A percentile compares a stretch with the other conserved stretches of the same genome.
Evolutionary conservation across 2,329 filamentous ascomycete genomes (phyloP).

Genomic region (Trichoderma lentiforme): DNA sequence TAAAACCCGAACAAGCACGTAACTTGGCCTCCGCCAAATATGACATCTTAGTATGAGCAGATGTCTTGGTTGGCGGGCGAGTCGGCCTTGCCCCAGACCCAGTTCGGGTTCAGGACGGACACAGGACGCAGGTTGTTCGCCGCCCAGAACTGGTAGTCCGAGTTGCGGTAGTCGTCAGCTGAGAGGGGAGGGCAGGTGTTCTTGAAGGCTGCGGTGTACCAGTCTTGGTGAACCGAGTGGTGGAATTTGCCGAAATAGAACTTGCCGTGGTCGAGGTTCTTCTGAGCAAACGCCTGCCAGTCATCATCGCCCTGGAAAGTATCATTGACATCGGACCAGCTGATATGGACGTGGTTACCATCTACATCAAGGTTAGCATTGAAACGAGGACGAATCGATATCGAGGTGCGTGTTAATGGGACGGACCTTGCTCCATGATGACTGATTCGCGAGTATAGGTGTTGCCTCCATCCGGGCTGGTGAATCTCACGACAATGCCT

Average conservation of each 20-base stretch:
- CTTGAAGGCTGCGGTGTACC: conserved; percentile 22
- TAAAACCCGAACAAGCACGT: fast-evolving
- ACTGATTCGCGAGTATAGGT: conserved; percentile 18
- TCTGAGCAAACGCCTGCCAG: conserved; percentile 20
- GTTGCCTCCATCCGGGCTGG: conserved; percentile 19
- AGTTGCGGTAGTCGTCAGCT: conserved; percentile 20
- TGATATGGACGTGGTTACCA: conserved; percentile 19
- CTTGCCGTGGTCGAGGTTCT: conserved; percentile 22
- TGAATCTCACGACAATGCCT: conserved; percentile 24
- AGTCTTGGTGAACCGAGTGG: conserved; percentile 21
- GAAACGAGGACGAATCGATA: neutral
- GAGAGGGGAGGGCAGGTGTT: conserved; percentile 21
- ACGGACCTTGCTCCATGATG: conserved; percentile 21
- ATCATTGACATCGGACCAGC: conserved; percentile 24
- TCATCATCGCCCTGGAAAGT: conserved; percentile 21
- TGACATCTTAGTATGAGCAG: conserved; percentile 12
- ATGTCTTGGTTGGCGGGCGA: conserved; percentile 21
- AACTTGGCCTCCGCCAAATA: neutral
- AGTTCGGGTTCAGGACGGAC: conserved; percentile 20
- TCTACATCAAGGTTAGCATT: conserved; percentile 13
- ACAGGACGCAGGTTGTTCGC: conserved; percentile 20
- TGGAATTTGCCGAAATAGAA: conserved; percentile 23
- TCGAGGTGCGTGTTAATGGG: too few relatives aligned
- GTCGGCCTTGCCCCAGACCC: conserved; percentile 21
- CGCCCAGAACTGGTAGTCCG: conserved; percentile 23